Evolutionary conservation across 208 protist species (phyloP).

Genomic region (Naegleria fowleri): DNA sequence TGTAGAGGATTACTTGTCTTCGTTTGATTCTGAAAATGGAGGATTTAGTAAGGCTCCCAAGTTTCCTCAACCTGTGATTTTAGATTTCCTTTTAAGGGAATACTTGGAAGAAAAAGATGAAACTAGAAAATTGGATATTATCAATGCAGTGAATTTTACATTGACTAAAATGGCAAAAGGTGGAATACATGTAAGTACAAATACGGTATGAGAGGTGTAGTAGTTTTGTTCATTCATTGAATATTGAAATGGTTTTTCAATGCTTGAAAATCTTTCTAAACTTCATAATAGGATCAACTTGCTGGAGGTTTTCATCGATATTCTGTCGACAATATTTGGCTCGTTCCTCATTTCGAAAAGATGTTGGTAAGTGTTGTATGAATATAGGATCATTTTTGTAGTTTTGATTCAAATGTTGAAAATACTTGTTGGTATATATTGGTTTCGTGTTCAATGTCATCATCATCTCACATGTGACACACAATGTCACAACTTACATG

Average conservation of each 20-base stretch:
- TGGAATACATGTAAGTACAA: constrained; percentile 37
- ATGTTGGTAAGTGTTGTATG: constrained; percentile 29
- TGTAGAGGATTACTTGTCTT: constrained; percentile 13
- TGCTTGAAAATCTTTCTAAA: too few relatives aligned
- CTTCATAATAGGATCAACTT: constrained; percentile 40
- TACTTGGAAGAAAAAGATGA: not conserved
- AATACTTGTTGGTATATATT: too few relatives aligned
- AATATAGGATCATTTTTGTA: too few relatives aligned
- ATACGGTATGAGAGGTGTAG: too few relatives aligned
- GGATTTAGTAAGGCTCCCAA: constrained; percentile 47
- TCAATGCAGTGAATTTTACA: constrained; percentile 32
- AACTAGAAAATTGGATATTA: not conserved
- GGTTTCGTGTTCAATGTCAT: too few relatives aligned
- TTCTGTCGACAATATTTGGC: constrained; percentile 42
- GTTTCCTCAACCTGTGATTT: constrained; percentile 41
- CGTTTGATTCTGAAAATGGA: constrained; percentile 37
- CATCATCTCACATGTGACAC: too few relatives aligned
- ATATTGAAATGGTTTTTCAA: too few relatives aligned
- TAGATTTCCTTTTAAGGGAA: constrained; percentile 34
- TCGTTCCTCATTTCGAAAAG: constrained; percentile 48
- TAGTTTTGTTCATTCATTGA: too few relatives aligned
- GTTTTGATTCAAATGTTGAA: too few relatives aligned
- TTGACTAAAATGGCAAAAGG: constrained; percentile 40
- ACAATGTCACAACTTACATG: too few relatives aligned
- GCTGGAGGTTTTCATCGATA: constrained; percentile 50